A percentile compares a stretch with the other conserved stretches of the same genome.
phyloP scores from a whole-genome alignment of 2,329 filamentous ascomycete genomes.

The Paramyrothecium roridum region DNA sequence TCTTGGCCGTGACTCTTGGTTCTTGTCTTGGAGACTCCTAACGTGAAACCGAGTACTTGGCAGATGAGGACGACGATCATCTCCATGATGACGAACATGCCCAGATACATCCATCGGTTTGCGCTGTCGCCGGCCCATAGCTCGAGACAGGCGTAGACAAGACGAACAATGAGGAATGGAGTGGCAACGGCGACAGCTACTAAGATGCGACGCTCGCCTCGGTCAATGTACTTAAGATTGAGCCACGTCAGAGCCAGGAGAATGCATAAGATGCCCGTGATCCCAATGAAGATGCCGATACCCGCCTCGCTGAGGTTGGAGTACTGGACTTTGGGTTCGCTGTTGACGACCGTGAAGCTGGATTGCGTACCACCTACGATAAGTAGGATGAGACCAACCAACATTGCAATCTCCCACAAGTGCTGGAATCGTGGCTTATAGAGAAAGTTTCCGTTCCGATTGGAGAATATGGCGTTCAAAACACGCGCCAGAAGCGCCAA shows the following conservation, averaged over 20 bases:
- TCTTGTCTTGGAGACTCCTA: constrained; percentile 14
- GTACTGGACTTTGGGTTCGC: constrained; percentile 21
- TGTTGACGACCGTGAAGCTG: constrained; percentile 4
- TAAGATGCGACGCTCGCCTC: constrained; percentile 53
- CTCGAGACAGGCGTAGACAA: constrained; percentile 23
- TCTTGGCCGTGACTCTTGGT: too few species aligned
- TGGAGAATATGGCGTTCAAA: constrained; percentile 41
- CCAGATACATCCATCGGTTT: constrained; percentile 26
- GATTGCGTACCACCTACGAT: constrained; percentile 27
- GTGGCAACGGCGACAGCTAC: constrained; percentile 32
- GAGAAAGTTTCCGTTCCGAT: constrained; percentile 28
- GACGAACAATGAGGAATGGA: constrained; percentile 29
- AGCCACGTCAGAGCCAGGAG: constrained; percentile 34
- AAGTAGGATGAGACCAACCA: constrained; percentile 32
- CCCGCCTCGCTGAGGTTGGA: constrained; percentile 20
- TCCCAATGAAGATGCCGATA: constrained; percentile 24
- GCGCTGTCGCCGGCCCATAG: constrained; percentile 21
- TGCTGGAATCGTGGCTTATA: constrained; percentile 23
- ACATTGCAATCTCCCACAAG: constrained; percentile 38
- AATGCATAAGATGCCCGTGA: constrained; percentile 37
- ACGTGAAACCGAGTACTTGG: constrained; percentile 23
- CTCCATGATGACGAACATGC: constrained; percentile 28
- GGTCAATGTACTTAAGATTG: constrained; percentile 33
- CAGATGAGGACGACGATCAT: constrained; percentile 26
- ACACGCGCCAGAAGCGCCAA: constrained; percentile 25